A percentile compares a stretch with the other conserved stretches of the same genome.
phyloP scores from a whole-genome alignment of 345 rosid genomes.

The Geranium rotundifolium region DNA sequence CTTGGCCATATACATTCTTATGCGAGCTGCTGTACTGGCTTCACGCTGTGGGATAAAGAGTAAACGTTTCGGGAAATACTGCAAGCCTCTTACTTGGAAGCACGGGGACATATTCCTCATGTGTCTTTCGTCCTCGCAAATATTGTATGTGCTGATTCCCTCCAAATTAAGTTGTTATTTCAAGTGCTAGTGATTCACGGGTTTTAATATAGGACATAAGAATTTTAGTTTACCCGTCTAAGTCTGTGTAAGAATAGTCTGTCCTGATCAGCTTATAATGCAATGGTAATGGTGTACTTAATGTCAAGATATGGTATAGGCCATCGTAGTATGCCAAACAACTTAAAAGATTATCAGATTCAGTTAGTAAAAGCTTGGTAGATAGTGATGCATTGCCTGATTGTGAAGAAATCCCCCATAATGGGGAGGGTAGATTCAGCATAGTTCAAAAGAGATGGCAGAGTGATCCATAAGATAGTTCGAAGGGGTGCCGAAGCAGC shows the following conservation, averaged over 20 bases:
- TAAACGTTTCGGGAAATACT: constrained; percentile 56
- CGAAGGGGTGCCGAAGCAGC: no score
- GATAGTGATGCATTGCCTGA: not conserved
- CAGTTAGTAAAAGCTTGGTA: not conserved
- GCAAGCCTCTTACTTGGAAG: constrained; percentile 97
- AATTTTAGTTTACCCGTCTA: not conserved
- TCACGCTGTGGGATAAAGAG: constrained; percentile 93
- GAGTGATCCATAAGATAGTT: no score
- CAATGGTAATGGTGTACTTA: not conserved
- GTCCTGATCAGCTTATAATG: not conserved
- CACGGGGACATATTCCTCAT: constrained; percentile 88
- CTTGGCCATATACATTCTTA: constrained; percentile 77
- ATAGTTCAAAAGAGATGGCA: no score
- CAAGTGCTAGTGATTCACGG: not conserved
- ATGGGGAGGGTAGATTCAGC: no score
- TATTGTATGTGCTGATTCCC: constrained; percentile 44
- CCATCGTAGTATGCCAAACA: not conserved
- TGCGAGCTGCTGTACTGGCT: constrained; percentile 91
- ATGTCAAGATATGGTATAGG: no score
- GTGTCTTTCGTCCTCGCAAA: constrained; percentile 94
- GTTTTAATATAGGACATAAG: not conserved
- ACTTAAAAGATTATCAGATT: not conserved
- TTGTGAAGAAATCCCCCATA: not conserved
- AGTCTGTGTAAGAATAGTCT: no score
- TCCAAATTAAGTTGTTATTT: not conserved